These are phyloP conservation scores for Clavariopsis aquatica DNA, from an alignment of 495 filamentous ascomycete genomes.

Conservation along the genomic window DNA sequence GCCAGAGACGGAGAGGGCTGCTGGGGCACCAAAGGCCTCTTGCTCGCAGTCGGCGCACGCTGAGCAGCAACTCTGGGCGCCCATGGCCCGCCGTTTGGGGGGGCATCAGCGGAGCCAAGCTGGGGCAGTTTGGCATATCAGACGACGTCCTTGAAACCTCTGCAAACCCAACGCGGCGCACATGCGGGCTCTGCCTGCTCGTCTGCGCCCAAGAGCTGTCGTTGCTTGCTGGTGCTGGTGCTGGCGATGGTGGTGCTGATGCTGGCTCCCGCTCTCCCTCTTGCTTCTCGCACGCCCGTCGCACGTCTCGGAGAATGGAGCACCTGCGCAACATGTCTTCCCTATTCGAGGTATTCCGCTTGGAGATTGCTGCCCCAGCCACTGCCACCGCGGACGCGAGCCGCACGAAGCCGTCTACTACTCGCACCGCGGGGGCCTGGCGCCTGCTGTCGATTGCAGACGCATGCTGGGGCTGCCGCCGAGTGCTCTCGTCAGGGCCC, in stretches of 20 bases:
- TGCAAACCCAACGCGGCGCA: neutral
- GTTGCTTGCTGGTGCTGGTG: neutral
- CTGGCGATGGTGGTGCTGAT: no score
- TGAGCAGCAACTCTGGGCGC: neutral
- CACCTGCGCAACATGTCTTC: slow-evolving; percentile 4
- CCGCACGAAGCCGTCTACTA: neutral
- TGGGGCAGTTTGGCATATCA: neutral
- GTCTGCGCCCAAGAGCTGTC: neutral
- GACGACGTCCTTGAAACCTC: neutral
- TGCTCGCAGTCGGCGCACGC: slow-evolving; percentile 1
- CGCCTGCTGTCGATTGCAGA: slow-evolving; percentile 3
- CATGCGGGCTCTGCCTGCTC: no score
- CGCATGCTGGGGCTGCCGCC: neutral
- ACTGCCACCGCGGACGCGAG: slow-evolving; percentile 3
- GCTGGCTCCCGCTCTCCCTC: no score
- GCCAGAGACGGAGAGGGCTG: slow-evolving; percentile 22
- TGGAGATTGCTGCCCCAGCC: slow-evolving; percentile 11
- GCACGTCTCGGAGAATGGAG: slow-evolving; percentile 15
- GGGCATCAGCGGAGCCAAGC: neutral
- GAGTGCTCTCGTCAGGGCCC: neutral
- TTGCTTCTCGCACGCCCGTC: no score
- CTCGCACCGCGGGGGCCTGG: neutral
- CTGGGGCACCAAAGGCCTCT: slow-evolving; percentile 20
- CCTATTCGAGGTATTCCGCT: slow-evolving; percentile 8
- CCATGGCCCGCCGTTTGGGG: neutral